A percentile compares a stretch with the other conserved stretches of the same genome.
Conservation (phyloP, 2,329 filamentous ascomycete species). For the Colletotrichum destructivum region DNA sequence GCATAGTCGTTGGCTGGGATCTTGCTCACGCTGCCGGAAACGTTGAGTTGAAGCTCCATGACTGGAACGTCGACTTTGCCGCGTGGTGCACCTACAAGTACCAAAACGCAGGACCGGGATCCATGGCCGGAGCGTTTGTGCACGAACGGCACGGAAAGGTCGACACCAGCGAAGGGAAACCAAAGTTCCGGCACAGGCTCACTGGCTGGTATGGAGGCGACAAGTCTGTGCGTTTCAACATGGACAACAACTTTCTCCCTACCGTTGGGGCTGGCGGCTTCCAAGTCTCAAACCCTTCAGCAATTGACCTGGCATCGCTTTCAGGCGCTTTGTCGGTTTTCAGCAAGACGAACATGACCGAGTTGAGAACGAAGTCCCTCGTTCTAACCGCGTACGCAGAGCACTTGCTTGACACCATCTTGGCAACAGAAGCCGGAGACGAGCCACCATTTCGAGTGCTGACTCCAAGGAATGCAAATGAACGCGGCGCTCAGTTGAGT, state of each 20-base stretch:
- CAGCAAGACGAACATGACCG: constrained; percentile 77
- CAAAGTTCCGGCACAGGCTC: constrained; percentile 72
- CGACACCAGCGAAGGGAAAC: constrained; percentile 57
- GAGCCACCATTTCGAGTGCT: constrained; percentile 71
- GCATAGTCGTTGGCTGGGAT: constrained; percentile 82
- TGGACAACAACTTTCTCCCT: constrained; percentile 81
- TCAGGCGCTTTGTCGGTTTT: constrained; percentile 82
- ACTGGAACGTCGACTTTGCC: constrained; percentile 87
- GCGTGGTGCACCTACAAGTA: constrained; percentile 91
- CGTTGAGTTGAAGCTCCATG: constrained; percentile 78
- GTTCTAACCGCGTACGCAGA: constrained; percentile 84
- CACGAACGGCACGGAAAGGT: constrained; percentile 77
- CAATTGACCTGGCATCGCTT: constrained; percentile 83
- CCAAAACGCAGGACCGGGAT: constrained; percentile 82
- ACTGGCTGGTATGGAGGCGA: constrained; percentile 85
- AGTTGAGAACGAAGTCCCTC: constrained; percentile 79
- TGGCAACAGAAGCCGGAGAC: constrained; percentile 50
- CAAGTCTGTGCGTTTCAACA: constrained; percentile 77
- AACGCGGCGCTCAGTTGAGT: constrained; percentile 86
- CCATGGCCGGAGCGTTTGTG: constrained; percentile 81
- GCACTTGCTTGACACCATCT: constrained; percentile 68
- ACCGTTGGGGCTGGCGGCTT: constrained; percentile 81
- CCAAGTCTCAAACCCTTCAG: constrained; percentile 83
- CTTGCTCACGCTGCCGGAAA: constrained; percentile 85
- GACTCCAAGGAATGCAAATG: constrained; percentile 77